Evolutionary conservation across 225 moss, liverwort and hornwort genomes (phyloP), one percentile per base, ranked within the genome.

Genomic region (Ulota crispa): DNA sequence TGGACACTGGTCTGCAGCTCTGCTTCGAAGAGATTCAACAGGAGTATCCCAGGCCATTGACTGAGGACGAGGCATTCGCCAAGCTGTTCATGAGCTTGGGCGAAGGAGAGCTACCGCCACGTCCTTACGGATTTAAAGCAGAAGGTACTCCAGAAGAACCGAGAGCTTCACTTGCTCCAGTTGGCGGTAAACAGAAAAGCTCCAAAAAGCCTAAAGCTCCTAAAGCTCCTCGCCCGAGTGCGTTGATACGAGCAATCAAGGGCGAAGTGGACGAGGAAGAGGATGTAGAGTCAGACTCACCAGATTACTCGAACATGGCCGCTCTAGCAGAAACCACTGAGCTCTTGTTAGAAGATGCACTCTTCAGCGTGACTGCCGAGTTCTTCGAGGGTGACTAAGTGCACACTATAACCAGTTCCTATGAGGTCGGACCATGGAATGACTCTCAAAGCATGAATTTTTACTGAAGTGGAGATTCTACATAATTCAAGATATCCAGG

Each of bases 1-100:
- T 97, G 0, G 90, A 93, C 50, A 86, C 85, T 4, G 84, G 86
- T 42, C 77, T 78, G 27, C 92, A 90, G 5, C 37, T 97, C 64
- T 83, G 85, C 55, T 95, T 95, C 81, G 95, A 97, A 78, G 93
- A 97, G 60, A 89, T 97, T 63, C 88, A 88, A 57, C 84, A 87
- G 62, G 87, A 80, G 73, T 87, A 87, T 32, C 84, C 84, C 13
- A 77, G 72, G 78, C 61, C 85, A 7, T 21, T 87, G 32, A 85
- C 83, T 0, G 83, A 89, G 63, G 91, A 91, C 42, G 88, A 90
- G 63, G 78, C 77, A 43, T 87, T 94, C 60, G 81, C 82, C 39
- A 64, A 70, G 61, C 60, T 89, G 12, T 91, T 91, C 34, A 88
- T 88, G 75, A 87, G 85, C 55, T 87, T 93, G 27, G 86, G 80